A percentile compares a stretch with the other conserved stretches of the same genome.
phyloP scores from a whole-genome alignment of 805 yeast species.

The Monosporozyma aerobia region DNA sequence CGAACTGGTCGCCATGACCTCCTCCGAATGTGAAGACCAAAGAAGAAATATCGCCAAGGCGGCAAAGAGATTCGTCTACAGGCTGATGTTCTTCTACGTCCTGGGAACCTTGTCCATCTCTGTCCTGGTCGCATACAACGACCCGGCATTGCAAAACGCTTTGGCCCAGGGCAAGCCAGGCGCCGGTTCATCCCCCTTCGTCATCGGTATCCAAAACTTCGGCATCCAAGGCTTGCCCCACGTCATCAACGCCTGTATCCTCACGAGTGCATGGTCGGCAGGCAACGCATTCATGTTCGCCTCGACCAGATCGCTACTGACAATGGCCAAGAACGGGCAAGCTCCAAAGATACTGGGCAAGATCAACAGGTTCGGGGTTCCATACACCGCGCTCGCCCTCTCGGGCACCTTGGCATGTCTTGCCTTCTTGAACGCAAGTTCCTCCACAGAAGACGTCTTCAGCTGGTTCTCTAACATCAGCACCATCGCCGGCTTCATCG shows the following conservation, averaged over 20 bases:
- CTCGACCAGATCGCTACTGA: constrained; percentile 41
- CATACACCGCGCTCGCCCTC: constrained; percentile 30
- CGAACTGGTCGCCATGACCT: constrained; percentile 49
- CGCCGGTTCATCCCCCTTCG: constrained; percentile 60
- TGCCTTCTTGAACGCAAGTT: constrained; percentile 46
- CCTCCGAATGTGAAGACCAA: constrained; percentile 53
- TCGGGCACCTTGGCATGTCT: constrained; percentile 32
- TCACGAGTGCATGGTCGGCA: constrained; percentile 48
- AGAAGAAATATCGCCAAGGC: constrained; percentile 56
- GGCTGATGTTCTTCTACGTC: constrained; percentile 53
- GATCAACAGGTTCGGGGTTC: constrained; percentile 48
- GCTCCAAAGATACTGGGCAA: constrained; percentile 42
- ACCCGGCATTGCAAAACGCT: constrained; percentile 39
- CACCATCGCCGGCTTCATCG: constrained; percentile 56
- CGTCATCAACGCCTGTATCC: constrained; percentile 51
- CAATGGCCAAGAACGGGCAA: constrained; percentile 38
- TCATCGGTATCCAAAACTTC: constrained; percentile 53
- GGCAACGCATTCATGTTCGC: constrained; percentile 46
- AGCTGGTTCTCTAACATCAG: constrained; percentile 58
- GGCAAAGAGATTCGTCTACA: constrained; percentile 48
- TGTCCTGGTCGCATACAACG: constrained; percentile 48
- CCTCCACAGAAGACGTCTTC: constrained; percentile 45
- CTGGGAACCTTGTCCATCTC: constrained; percentile 49
- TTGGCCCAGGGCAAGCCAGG: constrained; percentile 43
- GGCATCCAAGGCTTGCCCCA: constrained; percentile 53